Conservation (phyloP, 805 yeast genomes). For the Cyberlindnera japonica region DNA sequence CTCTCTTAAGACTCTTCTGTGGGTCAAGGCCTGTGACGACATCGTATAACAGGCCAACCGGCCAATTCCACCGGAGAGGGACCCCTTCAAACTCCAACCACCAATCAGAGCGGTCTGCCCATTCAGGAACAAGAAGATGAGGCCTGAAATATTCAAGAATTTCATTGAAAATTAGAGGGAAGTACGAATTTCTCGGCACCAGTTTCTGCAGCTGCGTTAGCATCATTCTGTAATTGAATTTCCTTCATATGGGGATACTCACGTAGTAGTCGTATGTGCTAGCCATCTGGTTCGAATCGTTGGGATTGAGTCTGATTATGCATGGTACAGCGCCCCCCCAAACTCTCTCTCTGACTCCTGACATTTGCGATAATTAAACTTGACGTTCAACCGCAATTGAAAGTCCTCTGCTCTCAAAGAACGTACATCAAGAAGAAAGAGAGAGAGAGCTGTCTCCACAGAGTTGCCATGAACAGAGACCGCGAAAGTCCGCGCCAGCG, state of each 20-base stretch:
- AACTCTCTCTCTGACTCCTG: slow-evolving; percentile 35
- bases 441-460: too few species aligned
- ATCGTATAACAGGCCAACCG: slow-evolving; percentile 68
- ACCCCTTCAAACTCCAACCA: slow-evolving; percentile 69
- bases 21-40: slow-evolving; percentile 40
- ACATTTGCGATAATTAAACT: slow-evolving; percentile 20
- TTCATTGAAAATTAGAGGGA: slow-evolving; percentile 40
- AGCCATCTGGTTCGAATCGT: slow-evolving; percentile 23
- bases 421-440: too few species aligned
- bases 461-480: too few species aligned
- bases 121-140: slow-evolving; percentile 28
- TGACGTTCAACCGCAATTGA: slow-evolving; percentile 2
- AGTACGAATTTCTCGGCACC: slow-evolving; percentile 47
- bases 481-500: too few species aligned
- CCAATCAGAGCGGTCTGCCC: slow-evolving; percentile 30
- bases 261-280: slow-evolving; percentile 10
- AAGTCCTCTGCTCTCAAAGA: neutral
- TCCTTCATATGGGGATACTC: neutral
- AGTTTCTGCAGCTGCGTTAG: slow-evolving; percentile 8
- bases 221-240: neutral
- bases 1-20: slow-evolving; percentile 11
- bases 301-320: slow-evolving; percentile 30
- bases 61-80: slow-evolving; percentile 70
- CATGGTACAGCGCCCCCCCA: slow-evolving; percentile 57
- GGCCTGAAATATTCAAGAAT: slow-evolving; percentile 39